A percentile compares a stretch with the other conserved stretches of the same genome.
Evolutionary conservation across 2,329 filamentous ascomycete species (phyloP).

Genomic region (Colletotrichum navitas): DNA sequence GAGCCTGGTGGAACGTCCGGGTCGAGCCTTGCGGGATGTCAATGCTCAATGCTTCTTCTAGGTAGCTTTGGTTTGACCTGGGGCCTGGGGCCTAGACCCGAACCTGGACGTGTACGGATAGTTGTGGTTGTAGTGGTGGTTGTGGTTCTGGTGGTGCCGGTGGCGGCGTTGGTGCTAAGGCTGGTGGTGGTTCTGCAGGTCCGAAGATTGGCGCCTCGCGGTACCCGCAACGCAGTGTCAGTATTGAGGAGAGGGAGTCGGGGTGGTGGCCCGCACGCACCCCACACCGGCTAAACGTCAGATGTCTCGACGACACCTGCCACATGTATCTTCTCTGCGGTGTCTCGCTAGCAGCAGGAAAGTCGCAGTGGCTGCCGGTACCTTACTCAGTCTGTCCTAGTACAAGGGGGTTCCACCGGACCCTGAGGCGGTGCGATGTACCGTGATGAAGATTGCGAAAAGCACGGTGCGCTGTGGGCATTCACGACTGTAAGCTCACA

Average conservation of each 20-base stretch:
- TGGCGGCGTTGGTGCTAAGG: not conserved
- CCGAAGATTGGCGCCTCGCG: constrained; percentile 1
- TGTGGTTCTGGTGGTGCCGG: not conserved
- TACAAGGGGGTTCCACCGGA: constrained; percentile 26
- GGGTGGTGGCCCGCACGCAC: constrained; percentile 22
- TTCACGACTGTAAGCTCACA: not conserved
- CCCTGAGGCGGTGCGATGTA: constrained; percentile 34
- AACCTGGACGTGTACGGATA: not conserved
- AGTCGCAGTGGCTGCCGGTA: constrained; percentile 16
- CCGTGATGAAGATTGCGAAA: constrained; percentile 5
- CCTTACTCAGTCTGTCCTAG: constrained; percentile 28
- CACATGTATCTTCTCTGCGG: constrained; percentile 39
- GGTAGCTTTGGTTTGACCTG: not conserved
- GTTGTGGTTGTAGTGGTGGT: not conserved
- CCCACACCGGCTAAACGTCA: constrained; percentile 36
- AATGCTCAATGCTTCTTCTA: constrained; percentile 17
- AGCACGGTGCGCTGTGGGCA: not conserved
- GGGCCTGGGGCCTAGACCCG: not conserved
- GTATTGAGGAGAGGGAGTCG: not conserved
- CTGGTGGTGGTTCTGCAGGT: not conserved
- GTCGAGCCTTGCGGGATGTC: constrained; percentile 27
- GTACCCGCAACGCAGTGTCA: constrained; percentile 19
- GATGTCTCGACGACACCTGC: constrained; percentile 41
- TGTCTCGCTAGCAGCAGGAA: constrained; percentile 32
- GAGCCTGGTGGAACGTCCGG: not conserved